Evolutionary conservation across 2,329 filamentous ascomycete species (phyloP), one percentile per base, ranked within the genome.

Genomic region (Ceratocystis harringtonii): DNA sequence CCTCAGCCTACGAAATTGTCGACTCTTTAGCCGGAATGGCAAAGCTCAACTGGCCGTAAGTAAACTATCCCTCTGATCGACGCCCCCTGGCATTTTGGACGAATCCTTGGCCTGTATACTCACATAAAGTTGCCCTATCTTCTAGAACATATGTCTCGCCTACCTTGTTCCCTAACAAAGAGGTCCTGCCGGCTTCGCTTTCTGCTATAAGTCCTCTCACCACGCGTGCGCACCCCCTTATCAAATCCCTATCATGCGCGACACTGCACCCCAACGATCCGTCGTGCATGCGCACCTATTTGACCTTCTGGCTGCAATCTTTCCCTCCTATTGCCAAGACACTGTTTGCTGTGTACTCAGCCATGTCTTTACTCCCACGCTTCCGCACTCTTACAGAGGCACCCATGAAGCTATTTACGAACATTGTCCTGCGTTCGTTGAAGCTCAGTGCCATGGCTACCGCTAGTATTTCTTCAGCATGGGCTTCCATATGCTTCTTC

Each of bases 401-500:
- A 28, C 92, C 92, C 0, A 73, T 90, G 28, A 76, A 82, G 0
- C 83, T 86, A 1, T 74, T 91, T 12, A 63, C 62, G 88, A 88
- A 72, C 73, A 73, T 3, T 79, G 78, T 88, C 1, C 81, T 84
- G 43, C 80, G 80, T 41, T 86, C 92, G 22, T 80, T 96, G 36
- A 83, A 87, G 68, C 85, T 89, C 73, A 86, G 87, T 0, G 80
- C 89, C 3, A 91, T 95, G 71, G 77, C 70, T 36, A 91, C 91
- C 0, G 89, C 89, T 17, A 82, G 89, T n/a, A 85, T 96, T 66
- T 90, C 90, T 15, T 90, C 90, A 0, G 84, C 85, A 41, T 99
- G 94, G 94, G 91, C 86, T 0, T 87, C 85, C 66, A 86, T 96
- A 70, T 99, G 92, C 77, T 81, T 96, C 71, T 91, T 96, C 79